Conservation (phyloP, 2,329 filamentous ascomycete species). For the Pseudocercospora ulei region DNA sequence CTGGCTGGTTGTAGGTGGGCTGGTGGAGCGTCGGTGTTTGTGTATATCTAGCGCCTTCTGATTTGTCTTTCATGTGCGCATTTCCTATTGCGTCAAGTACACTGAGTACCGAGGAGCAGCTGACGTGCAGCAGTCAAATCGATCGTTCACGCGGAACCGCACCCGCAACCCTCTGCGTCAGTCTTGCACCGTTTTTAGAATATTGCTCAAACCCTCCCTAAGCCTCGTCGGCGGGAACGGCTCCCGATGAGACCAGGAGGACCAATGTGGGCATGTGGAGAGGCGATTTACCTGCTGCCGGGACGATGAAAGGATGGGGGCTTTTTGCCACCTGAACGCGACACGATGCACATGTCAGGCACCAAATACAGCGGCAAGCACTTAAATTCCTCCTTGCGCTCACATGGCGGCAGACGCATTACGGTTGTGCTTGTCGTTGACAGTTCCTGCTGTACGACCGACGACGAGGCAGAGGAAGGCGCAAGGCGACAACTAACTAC, state of each 20-base stretch:
- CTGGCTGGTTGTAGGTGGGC: slow-evolving; percentile 6
- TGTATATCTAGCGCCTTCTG: slow-evolving; percentile 11
- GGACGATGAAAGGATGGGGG: neutral
- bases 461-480: neutral
- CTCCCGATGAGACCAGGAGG: slow-evolving; percentile 1
- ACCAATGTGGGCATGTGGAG: too few species aligned
- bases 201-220: too few species aligned
- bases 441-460: neutral
- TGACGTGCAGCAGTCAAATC: neutral
- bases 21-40: slow-evolving; percentile 1
- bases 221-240: slow-evolving; percentile 1
- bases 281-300: neutral
- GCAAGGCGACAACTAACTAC: neutral
- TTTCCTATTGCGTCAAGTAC: neutral
- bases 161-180: too few species aligned
- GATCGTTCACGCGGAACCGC: too few species aligned
- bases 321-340: neutral
- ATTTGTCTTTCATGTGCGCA: neutral
- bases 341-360: neutral
- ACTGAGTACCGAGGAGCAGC: neutral
- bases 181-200: too few species aligned
- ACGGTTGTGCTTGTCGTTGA: neutral
- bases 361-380: slow-evolving; percentile 1
- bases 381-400: neutral
- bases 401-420: neutral